Conservation (phyloP, 192 early-diverging fungal genomes). For the Linnemannia elongata region DNA sequence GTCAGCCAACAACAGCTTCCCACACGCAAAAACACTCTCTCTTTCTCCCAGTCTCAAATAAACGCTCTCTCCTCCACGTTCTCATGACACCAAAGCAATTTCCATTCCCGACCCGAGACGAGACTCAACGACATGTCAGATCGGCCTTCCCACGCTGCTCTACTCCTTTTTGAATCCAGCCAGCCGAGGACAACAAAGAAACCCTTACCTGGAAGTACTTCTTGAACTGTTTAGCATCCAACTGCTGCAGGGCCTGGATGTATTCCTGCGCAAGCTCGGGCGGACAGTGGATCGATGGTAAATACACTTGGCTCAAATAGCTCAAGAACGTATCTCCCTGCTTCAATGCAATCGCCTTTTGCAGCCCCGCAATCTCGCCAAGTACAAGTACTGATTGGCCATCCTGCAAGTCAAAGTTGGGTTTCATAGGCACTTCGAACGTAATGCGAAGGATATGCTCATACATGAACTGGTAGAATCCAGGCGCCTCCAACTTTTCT, state of each 20-base stretch:
- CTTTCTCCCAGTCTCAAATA: neutral
- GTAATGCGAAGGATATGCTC: slow-evolving; percentile 78
- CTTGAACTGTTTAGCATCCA: slow-evolving; percentile 76
- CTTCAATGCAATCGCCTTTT: slow-evolving; percentile 67
- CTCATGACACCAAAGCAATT: neutral
- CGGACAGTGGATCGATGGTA: slow-evolving; percentile 79
- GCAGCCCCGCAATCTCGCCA: slow-evolving; percentile 69
- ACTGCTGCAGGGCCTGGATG: slow-evolving; percentile 77
- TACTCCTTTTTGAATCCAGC: neutral
- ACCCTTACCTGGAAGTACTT: slow-evolving; percentile 77
- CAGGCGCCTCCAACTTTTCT: slow-evolving; percentile 59
- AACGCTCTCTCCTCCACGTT: neutral
- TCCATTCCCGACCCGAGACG: neutral
- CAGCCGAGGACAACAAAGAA: neutral
- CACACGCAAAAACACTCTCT: neutral
- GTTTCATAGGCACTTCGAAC: slow-evolving; percentile 86
- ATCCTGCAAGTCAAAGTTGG: slow-evolving; percentile 79
- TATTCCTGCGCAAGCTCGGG: slow-evolving; percentile 76
- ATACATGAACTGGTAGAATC: slow-evolving; percentile 84
- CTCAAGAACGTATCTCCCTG: slow-evolving; percentile 71
- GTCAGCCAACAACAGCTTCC: neutral
- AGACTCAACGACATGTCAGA: neutral
- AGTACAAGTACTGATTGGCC: slow-evolving; percentile 79
- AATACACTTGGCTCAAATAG: slow-evolving; percentile 70
- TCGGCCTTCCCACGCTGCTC: neutral